These are phyloP conservation scores for Leucocoprinus birnbaumii DNA, from an alignment of 768 basidiomycete species.

Conservation along the genomic window DNA sequence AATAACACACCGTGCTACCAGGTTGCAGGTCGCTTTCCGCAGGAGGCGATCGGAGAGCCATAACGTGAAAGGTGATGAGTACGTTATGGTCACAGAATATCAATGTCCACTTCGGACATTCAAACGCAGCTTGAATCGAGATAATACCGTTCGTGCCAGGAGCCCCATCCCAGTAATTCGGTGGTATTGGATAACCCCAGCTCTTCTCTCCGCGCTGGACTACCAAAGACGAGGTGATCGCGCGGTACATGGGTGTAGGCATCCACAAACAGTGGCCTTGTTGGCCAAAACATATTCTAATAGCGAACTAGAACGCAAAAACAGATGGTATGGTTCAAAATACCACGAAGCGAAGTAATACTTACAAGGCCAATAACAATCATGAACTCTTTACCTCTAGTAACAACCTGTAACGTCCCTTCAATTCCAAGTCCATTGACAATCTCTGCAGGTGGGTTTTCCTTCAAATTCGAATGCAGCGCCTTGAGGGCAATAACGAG, in stretches of 20 bases:
- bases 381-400: too few species aligned
- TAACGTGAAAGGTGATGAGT: slow-evolving; percentile 14
- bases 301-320: too few species aligned
- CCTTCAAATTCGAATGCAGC: too few species aligned
- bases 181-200: not conserved
- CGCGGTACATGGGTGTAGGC: not conserved
- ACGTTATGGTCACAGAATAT: slow-evolving; percentile 14
- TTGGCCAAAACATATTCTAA: not conserved
- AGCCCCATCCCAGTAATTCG: not conserved
- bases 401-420: too few species aligned
- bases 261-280: not conserved
- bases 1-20: not conserved
- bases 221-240: not conserved
- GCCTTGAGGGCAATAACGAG: too few species aligned
- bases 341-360: too few species aligned
- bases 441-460: too few species aligned
- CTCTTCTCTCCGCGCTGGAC: not conserved
- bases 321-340: too few species aligned
- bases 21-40: not conserved
- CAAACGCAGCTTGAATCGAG: not conserved
- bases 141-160: not conserved
- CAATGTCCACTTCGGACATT: slow-evolving; percentile 7
- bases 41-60: slow-evolving; percentile 2
- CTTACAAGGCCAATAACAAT: too few species aligned
- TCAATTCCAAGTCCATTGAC: too few species aligned